phyloP scores from a whole-genome alignment of 495 filamentous ascomycete genomes.

The Clavariopsis aquatica region DNA sequence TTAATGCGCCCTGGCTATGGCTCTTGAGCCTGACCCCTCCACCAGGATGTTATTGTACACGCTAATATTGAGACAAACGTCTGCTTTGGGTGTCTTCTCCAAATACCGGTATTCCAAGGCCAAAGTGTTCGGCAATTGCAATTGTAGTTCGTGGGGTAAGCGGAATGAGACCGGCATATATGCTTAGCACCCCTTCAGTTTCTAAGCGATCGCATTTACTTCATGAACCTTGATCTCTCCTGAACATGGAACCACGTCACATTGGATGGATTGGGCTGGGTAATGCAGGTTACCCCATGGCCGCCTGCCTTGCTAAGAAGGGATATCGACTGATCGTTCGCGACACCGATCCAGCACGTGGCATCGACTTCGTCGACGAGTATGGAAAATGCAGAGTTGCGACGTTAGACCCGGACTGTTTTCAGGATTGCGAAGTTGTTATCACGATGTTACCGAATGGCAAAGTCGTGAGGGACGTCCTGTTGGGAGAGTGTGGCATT shows the following conservation, averaged over 20 bases:
- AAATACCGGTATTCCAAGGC: background rate
- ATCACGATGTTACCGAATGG: slow-evolving; percentile 43
- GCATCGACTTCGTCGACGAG: slow-evolving; percentile 31
- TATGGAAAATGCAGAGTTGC: slow-evolving; percentile 31
- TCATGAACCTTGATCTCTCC: background rate
- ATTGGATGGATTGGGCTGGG: slow-evolving; percentile 43
- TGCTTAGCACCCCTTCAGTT: background rate
- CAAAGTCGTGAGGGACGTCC: slow-evolving; percentile 39
- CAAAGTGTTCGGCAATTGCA: slow-evolving; percentile 3
- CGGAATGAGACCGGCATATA: slow-evolving; percentile 19
- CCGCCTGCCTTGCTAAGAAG: slow-evolving; percentile 38
- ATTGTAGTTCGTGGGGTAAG: slow-evolving; percentile 28
- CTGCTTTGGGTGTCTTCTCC: background rate
- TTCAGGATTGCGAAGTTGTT: slow-evolving; percentile 38
- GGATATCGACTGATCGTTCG: slow-evolving; percentile 40
- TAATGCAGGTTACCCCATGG: slow-evolving; percentile 41
- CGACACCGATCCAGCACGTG: slow-evolving; percentile 36
- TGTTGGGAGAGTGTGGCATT: slow-evolving; percentile 39
- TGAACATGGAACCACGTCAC: slow-evolving; percentile 7
- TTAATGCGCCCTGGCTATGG: no score
- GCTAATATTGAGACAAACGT: no score
- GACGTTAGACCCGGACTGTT: slow-evolving; percentile 23
- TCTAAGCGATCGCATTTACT: background rate
- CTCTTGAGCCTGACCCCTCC: no score
- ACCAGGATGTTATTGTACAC: no score